Evolutionary conservation across 352 stramenopile species (phyloP).

Genomic region (Nothophytophthora sp.): DNA sequence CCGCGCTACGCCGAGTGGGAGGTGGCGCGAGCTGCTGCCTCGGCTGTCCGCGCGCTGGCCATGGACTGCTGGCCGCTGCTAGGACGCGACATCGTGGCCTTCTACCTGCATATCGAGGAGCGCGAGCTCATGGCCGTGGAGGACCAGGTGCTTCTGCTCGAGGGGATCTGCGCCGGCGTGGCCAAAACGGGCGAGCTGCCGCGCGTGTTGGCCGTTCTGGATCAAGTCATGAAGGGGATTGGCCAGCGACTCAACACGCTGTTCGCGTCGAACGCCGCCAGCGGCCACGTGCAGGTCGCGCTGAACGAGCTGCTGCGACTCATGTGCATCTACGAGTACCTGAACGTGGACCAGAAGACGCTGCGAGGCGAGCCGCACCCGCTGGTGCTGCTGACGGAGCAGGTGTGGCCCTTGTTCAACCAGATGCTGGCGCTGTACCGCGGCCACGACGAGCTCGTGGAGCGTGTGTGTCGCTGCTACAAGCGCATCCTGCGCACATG

Average conservation of each 20-base stretch:
- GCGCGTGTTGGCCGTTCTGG: conserved; percentile 47
- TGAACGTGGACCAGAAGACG: conserved; percentile 41
- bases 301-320: conserved; percentile 75
- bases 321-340: conserved; percentile 86
- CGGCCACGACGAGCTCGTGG: conserved; percentile 74
- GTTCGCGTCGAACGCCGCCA: conserved; percentile 36
- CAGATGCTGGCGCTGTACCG: conserved; percentile 79
- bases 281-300: conserved; percentile 39
- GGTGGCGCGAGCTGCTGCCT: conserved; percentile 65
- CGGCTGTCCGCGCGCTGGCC: conserved; percentile 70
- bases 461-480: conserved; percentile 84
- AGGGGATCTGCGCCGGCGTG: conserved; percentile 74
- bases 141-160: conserved; percentile 85
- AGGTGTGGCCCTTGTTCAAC: conserved; percentile 81
- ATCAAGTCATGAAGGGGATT: conserved; percentile 72
- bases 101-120: conserved; percentile 79
- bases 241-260: conserved; percentile 46
- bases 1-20: conserved; percentile 67
- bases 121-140: conserved; percentile 70
- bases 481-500: conserved; percentile 87
- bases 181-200: conserved; percentile 44
- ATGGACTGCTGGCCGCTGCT: conserved; percentile 80
- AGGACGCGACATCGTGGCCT: conserved; percentile 64
- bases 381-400: conserved; percentile 73
- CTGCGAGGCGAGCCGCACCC: conserved; percentile 33